These are phyloP conservation scores for Penicillium paradoxum DNA, from an alignment of 495 filamentous ascomycete genomes.

Conservation along the genomic window DNA sequence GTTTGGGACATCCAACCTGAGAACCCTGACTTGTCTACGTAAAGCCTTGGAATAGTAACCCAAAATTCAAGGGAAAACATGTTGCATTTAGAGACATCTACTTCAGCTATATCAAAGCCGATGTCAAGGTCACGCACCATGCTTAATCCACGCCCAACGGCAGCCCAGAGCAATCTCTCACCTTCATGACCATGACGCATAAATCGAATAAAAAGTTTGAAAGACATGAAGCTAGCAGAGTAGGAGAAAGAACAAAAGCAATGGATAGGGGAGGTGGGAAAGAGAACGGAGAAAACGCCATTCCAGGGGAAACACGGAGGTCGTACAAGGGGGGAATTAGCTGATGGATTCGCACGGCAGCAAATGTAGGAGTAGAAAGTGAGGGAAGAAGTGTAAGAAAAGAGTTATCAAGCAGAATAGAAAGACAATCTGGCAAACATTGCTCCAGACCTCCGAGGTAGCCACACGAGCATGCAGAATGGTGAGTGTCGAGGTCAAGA, in stretches of 20 bases:
- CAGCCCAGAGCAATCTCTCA: slow-evolving; percentile 4
- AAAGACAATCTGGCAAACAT: neutral
- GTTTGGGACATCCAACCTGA: too few species aligned
- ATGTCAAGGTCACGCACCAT: neutral
- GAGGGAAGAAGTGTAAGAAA: neutral
- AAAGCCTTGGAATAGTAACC: too few species aligned
- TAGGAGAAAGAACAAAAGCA: neutral
- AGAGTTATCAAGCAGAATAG: slow-evolving; percentile 2
- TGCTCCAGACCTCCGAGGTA: neutral
- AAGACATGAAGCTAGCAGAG: neutral
- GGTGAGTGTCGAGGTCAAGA: neutral
- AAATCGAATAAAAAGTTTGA: neutral
- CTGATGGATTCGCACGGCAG: slow-evolving; percentile 1
- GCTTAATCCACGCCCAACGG: neutral
- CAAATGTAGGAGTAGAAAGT: neutral
- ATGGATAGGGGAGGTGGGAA: neutral
- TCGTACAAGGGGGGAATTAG: slow-evolving; percentile 9
- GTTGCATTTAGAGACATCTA: slow-evolving; percentile 17
- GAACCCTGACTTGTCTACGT: neutral
- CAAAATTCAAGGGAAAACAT: slow-evolving; percentile 6
- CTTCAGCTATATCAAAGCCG: slow-evolving; percentile 4
- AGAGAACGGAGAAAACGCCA: slow-evolving; percentile 9
- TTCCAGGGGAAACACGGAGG: slow-evolving; percentile 1
- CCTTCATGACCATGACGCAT: slow-evolving; percentile 14
- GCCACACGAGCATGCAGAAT: neutral